Evolutionary conservation across 768 basidiomycete species (phyloP), one percentile per base, ranked within the genome.

Genomic region (Russula sp.): DNA sequence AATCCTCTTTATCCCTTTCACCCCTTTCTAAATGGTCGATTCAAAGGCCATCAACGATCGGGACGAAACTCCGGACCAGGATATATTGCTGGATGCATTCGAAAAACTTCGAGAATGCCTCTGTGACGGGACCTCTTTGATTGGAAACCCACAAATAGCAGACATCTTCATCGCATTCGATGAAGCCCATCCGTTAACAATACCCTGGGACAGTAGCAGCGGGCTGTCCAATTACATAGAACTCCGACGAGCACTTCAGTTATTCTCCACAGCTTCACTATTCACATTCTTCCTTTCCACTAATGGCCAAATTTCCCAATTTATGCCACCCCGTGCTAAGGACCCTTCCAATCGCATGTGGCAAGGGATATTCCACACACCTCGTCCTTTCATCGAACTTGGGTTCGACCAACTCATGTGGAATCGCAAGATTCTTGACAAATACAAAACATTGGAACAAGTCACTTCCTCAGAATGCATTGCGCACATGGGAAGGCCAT

Each of bases 81-180:
- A 37, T 8, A 10, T 10, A 10, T 37, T 37, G 10, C 10, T 37
- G 35, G 35, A 37, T 37, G 35, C 35, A 37, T 37, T 37, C 27
- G 27, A 27, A 27, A 27, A 27, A 27, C 27, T 27, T 27, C 27
- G 27, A 27, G 27, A 27, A 27, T 27, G 27, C 27, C 27, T 27
- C 2, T 27, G 27, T 27, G 27, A 27, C 27, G 27, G 27, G 27
- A 27, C 35, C 10, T 37, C 35, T 37, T 8, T 10, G 10, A 37
- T 8, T 8, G 35, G 10, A 37, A 37, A 37, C 7, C 7, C 10
- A 10, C 35, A 8, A 8, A 8, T 37, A 3, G 9, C 35, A n/a
- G 42, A 51, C 16, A 31, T 59, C 20, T 57, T 57, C 34, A 37
- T 57, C n/a, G 9, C 14, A 16, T 57, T 57, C 8, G 57, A 57